Base-by-base conservation (phyloP, 805 yeast genomes). In the Yarrowia alimentaria region DNA sequence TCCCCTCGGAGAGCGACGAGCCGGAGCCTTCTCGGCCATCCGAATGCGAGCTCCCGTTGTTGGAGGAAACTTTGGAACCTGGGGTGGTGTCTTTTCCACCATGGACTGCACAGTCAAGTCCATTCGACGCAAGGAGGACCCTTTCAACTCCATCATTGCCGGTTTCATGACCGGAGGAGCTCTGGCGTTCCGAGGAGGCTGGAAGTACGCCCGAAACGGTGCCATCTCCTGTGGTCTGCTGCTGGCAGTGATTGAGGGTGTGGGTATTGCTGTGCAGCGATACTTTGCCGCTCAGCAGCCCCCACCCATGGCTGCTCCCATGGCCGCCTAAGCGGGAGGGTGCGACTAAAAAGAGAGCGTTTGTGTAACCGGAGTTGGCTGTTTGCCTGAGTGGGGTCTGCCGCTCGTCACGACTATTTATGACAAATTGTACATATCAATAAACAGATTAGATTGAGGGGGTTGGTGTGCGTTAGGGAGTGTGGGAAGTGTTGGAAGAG, bases 81-180 rank as follows among this genome's bases (percentile, higher is more conserved):
- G 99, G 99, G 99, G 99, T 76, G 99, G 99, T 55, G 74, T 93
- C 61, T 93, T 93, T 66, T 88, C 97, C 25, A 84, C 94, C 11
- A 93, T 82, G 65, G 99, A 93, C 70, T 93, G 99, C 75, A 78
- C 90, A 12, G 95, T 93, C 38, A 93, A 91, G 69, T 96, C 91
- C 2, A 79, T 93, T 33, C 85, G 99, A 75, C 85, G 88, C 70
- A 87, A 97, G 75, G 99, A 93, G 69, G 99, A 93, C 68, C 96
- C 98, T 6, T 86, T 95, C 86, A 93, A 93, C 67, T 96, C 97
- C 58, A 90, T 93, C 65, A 83, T 91, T 64, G 97, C 98, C 25
- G 99, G 99, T 53, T 89, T 93, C 67, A 87, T 87, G 74, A 90
- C 95, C 35, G 99, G 99, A 77, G 99, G 99, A 61, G 83, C 98